Evolutionary conservation across 2,329 filamentous ascomycete species (phyloP), one percentile per base, ranked within the genome.

Genomic region (Dactylellina sp.): DNA sequence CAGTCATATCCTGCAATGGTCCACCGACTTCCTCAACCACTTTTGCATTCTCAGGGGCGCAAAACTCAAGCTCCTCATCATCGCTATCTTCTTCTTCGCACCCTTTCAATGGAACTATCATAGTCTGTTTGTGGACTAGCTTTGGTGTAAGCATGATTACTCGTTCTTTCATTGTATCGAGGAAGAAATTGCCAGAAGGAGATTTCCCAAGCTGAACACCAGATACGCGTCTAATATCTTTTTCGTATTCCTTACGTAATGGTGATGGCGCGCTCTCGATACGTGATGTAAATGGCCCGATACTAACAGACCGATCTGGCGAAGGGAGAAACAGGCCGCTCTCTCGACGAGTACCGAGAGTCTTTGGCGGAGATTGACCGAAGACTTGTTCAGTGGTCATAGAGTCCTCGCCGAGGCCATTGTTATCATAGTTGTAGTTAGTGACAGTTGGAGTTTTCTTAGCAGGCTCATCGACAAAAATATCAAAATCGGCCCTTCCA

Each of bases 311-410:
- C 37, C 68, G 44, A 32, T 72, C 68, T 16, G 68, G 68, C 9
- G 68, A 72, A 6, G 46, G n/a, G 4, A 72, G 55, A 16, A 72
- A 72, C 1, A 72, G 25, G 2, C 68, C 68, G 16, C 68, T 72
- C 25, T 72, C 68, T 2, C 68, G 68, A 9, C 68, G 53, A 22
- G 68, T 65, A 7, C 68, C 68, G 20, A 72, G 39, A 5, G 60
- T 65, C 28, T 72, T 72, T 6, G 68, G 68, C 14, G 60, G 68
- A 7, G 57, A 63, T 24, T 65, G 59, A 7, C 53, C 68, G 22
- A 72, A 72, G 7, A 72, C 68, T 37, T 72, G 52, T n/a, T 63
- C 53, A 9, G 68, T 65, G 9, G 68, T 65, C 49, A 72, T 65
- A 0, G 68, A 72, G 22, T 65, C 68, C 9, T 46, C 47, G 2